Percentiles rank a stretch among this genome's conserved stretches.
phyloP scores from a whole-genome alignment of 2,329 filamentous ascomycete genomes.

The Claviceps pusilla region DNA sequence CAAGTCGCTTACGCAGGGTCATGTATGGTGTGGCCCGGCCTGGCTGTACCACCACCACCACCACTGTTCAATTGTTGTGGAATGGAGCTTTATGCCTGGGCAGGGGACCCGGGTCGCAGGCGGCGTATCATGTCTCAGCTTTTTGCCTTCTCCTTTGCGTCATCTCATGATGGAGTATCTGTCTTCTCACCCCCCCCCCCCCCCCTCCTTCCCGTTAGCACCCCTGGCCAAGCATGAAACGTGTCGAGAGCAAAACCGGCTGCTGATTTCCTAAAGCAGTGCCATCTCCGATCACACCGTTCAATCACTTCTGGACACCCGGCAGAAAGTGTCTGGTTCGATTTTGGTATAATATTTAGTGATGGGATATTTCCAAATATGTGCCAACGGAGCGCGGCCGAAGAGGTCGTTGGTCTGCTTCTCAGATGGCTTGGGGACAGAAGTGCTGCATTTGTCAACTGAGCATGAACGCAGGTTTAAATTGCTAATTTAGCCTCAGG shows the following conservation, averaged over 20 bases:
- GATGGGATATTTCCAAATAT: neutral
- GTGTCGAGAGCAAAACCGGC: conserved; percentile 1
- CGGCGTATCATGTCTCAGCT: neutral
- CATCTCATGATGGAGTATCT: neutral
- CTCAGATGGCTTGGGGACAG: too few relatives aligned
- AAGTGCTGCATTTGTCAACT: neutral
- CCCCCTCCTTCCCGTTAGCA: neutral
- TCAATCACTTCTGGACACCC: neutral
- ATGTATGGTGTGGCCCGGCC: neutral
- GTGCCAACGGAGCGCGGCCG: too few relatives aligned
- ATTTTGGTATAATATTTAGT: neutral
- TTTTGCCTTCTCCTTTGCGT: neutral
- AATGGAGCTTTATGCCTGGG: neutral
- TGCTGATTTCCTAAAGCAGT: conserved; percentile 9
- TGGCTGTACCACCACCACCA: neutral
- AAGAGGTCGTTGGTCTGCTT: too few relatives aligned
- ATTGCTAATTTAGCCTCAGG: neutral
- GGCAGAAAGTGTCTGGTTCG: neutral
- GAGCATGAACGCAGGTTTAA: neutral
- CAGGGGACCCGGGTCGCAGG: neutral
- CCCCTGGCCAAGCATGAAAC: neutral
- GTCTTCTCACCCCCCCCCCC: neutral
- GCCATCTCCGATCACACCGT: conserved; percentile 8
- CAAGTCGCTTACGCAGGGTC: neutral
- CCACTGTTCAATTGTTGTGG: neutral